phyloP scores from a whole-genome alignment of 2,329 filamentous ascomycete species.

The Fusarium lateritium region DNA sequence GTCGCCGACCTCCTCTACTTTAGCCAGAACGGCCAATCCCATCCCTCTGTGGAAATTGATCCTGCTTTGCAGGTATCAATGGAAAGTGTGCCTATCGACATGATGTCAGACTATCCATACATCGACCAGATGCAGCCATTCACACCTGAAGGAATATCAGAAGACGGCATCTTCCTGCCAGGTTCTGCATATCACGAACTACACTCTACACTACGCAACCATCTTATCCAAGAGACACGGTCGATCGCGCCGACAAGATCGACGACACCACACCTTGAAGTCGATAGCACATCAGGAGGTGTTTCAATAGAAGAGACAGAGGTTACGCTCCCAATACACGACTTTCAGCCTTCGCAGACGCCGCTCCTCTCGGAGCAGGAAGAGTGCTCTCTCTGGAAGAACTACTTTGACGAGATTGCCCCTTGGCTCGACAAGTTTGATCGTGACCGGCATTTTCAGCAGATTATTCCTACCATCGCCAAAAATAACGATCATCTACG shows the following conservation, averaged over 20 bases:
- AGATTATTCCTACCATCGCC: slow-evolving; percentile 63
- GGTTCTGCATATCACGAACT: slow-evolving; percentile 63
- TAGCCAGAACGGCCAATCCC: slow-evolving; percentile 51
- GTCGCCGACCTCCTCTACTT: slow-evolving; percentile 56
- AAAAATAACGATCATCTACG: slow-evolving; percentile 60
- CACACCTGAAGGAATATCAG: slow-evolving; percentile 52
- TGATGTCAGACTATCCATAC: slow-evolving; percentile 44
- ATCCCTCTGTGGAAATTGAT: slow-evolving; percentile 34
- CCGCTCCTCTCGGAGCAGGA: slow-evolving; percentile 49
- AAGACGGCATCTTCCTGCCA: slow-evolving; percentile 62
- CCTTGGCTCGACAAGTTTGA: slow-evolving; percentile 69
- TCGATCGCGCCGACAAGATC: slow-evolving; percentile 56
- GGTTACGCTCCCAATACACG: slow-evolving; percentile 25
- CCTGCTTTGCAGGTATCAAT: slow-evolving; percentile 43
- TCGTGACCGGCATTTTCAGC: slow-evolving; percentile 62
- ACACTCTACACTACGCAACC: slow-evolving; percentile 61
- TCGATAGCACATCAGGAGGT: slow-evolving; percentile 14
- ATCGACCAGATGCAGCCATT: slow-evolving; percentile 50
- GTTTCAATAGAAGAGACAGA: slow-evolving; percentile 28
- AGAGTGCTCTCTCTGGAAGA: slow-evolving; percentile 57
- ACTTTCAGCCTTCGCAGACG: slow-evolving; percentile 36
- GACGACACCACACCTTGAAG: slow-evolving; percentile 42
- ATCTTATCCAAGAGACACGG: slow-evolving; percentile 61
- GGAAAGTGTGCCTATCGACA: slow-evolving; percentile 37
- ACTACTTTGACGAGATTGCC: slow-evolving; percentile 60